Evolutionary conservation across 1,284 basidiomycete species (phyloP).

Genomic region (Paramarasmius palmivorus): DNA sequence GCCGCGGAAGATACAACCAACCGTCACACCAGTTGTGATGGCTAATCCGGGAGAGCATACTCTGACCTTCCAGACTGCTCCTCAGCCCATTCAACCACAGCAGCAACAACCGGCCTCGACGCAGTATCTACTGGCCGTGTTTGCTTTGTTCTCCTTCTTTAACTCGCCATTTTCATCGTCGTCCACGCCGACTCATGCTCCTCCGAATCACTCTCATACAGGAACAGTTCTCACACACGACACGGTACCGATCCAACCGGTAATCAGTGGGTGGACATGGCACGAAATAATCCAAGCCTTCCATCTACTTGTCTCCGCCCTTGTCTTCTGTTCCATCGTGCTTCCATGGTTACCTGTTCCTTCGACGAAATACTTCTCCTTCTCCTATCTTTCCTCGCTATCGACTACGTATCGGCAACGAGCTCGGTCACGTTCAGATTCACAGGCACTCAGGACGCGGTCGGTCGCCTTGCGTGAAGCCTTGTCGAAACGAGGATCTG

Average conservation of each 20-base stretch:
- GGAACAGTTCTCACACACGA: conserved; percentile 37
- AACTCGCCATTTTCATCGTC: conserved; percentile 63
- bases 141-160: conserved; percentile 76
- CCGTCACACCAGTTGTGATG: not conserved
- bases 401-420: conserved; percentile 1
- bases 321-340: conserved; percentile 61
- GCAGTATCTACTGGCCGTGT: conserved; percentile 74
- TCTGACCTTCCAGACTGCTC: conserved; percentile 12
- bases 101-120: conserved; percentile 40
- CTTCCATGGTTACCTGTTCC: conserved; percentile 39
- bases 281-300: conserved; percentile 54
- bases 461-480: conserved; percentile 23
- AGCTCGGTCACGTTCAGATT: not conserved
- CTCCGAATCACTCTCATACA: conserved; percentile 30
- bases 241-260: conserved; percentile 17
- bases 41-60: conserved; percentile 3
- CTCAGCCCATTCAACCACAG: conserved; percentile 23
- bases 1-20: conserved; percentile 50
- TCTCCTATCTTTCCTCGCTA: conserved; percentile 6
- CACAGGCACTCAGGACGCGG: conserved; percentile 11
- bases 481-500: conserved; percentile 30
- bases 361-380: conserved; percentile 9
- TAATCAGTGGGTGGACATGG: conserved; percentile 37
- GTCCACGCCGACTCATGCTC: conserved; percentile 25
- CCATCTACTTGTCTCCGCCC: conserved; percentile 61